A percentile compares a stretch with the other conserved stretches of the same genome.
These are phyloP conservation scores for Diaporthe humulicola DNA, from an alignment of 2,329 filamentous ascomycete species.

Conservation along the genomic window DNA sequence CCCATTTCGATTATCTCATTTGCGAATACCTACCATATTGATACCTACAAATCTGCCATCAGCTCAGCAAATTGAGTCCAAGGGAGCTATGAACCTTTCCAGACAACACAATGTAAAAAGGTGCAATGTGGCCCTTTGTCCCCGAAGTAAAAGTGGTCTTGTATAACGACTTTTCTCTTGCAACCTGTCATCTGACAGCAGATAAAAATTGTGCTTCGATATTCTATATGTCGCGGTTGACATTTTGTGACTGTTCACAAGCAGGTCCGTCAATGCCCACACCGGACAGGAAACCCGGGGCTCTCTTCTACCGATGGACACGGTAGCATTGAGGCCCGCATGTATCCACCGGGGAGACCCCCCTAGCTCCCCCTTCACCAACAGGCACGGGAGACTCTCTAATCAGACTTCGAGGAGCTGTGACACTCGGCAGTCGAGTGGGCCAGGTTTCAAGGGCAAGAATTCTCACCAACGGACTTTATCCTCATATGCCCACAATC, in stretches of 20 bases:
- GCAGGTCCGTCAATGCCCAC: neutral
- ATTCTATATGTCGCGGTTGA: neutral
- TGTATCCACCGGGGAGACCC: neutral
- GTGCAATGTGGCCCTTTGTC: no score
- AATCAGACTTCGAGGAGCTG: neutral
- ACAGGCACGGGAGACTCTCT: neutral
- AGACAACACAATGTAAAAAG: neutral
- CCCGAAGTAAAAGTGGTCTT: neutral
- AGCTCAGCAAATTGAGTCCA: neutral
- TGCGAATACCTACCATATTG: neutral
- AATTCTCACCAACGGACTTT: neutral
- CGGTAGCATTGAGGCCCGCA: neutral
- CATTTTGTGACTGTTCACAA: constrained; percentile 1
- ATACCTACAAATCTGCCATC: neutral
- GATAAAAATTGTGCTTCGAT: neutral
- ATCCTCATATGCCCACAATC: neutral
- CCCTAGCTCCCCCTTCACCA: neutral
- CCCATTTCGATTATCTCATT: neutral
- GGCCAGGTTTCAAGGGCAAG: neutral
- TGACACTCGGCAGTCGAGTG: neutral
- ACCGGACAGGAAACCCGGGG: neutral
- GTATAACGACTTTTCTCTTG: neutral
- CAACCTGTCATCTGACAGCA: neutral
- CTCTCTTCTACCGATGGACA: neutral
- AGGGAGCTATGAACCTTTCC: neutral